These are phyloP conservation scores for Phytophthora crassamura DNA, from an alignment of 352 stramenopile species.

Conservation along the genomic window DNA sequence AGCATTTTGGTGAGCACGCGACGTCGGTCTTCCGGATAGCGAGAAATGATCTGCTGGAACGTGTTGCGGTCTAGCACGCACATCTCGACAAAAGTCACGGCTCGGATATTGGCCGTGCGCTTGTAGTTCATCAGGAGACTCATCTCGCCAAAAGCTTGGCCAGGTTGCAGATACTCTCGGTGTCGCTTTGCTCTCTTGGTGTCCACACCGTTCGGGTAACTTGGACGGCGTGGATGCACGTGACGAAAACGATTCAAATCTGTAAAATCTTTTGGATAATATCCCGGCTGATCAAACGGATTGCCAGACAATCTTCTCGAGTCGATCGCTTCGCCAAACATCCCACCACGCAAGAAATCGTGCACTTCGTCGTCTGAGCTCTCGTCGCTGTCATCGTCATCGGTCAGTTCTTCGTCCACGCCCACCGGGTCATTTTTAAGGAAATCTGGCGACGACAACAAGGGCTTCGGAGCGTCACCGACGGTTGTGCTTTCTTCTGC, in stretches of 20 bases:
- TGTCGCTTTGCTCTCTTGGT: background rate
- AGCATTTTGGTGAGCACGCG: slow-evolving; percentile 30
- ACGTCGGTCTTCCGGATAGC: slow-evolving; percentile 21
- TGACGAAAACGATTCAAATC: background rate
- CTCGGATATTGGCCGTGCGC: slow-evolving; percentile 40
- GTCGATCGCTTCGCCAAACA: background rate
- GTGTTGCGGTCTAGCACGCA: slow-evolving; percentile 37
- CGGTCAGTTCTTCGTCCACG: background rate
- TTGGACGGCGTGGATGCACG: background rate
- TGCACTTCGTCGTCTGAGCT: background rate
- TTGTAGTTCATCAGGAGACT: slow-evolving; percentile 52
- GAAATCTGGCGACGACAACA: too few relatives aligned
- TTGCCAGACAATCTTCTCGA: background rate
- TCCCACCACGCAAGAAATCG: background rate
- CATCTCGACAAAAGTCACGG: slow-evolving; percentile 46
- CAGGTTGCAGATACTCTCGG: slow-evolving; percentile 1
- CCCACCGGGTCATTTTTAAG: too few relatives aligned
- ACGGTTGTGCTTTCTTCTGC: too few relatives aligned
- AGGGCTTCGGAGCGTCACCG: too few relatives aligned
- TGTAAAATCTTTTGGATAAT: background rate
- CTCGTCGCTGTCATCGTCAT: background rate
- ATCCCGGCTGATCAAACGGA: background rate
- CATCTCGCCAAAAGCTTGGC: slow-evolving; percentile 50
- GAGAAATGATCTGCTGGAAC: slow-evolving; percentile 21
- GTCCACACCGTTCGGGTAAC: background rate